These are phyloP conservation scores for Desmodesmus armatus DNA, from an alignment of 139 green algal genomes.

Conservation along the genomic window DNA sequence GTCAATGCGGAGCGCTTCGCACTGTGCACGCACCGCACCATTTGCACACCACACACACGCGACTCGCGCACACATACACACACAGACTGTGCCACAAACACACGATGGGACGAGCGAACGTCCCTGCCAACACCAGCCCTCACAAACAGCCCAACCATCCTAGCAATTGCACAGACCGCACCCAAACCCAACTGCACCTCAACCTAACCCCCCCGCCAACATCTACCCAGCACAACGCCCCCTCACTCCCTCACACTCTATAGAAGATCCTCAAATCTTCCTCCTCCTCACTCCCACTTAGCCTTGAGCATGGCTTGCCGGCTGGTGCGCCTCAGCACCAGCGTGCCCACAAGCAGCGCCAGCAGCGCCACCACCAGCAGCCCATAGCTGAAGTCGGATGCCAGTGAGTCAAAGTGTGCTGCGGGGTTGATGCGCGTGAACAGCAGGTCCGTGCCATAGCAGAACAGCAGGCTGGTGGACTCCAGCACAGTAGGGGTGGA, in stretches of 20 bases:
- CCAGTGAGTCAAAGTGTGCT: conserved; percentile 86
- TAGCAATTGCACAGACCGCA: too few species aligned
- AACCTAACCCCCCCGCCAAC: neutral
- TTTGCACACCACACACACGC: too few species aligned
- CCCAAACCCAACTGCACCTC: neutral
- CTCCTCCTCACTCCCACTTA: conserved; percentile 79
- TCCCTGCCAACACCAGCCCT: too few species aligned
- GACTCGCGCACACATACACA: too few species aligned
- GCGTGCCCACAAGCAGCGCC: conserved; percentile 61
- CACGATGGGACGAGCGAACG: too few species aligned
- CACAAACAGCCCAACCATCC: too few species aligned
- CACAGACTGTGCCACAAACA: too few species aligned
- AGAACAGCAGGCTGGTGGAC: conserved; percentile 83
- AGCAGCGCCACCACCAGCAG: conserved; percentile 87
- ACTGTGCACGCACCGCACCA: too few species aligned
- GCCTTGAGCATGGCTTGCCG: conserved; percentile 60
- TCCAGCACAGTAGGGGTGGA: conserved; percentile 83
- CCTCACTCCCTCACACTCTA: neutral
- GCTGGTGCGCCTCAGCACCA: conserved; percentile 57
- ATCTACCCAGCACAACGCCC: neutral
- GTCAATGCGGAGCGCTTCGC: too few species aligned
- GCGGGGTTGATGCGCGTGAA: conserved; percentile 86
- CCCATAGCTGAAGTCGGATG: conserved; percentile 93
- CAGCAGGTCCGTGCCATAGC: conserved; percentile 82
- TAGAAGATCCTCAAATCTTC: neutral